Conservation (phyloP, 2,329 filamentous ascomycete species). For the Colletotrichum orbiculare region DNA sequence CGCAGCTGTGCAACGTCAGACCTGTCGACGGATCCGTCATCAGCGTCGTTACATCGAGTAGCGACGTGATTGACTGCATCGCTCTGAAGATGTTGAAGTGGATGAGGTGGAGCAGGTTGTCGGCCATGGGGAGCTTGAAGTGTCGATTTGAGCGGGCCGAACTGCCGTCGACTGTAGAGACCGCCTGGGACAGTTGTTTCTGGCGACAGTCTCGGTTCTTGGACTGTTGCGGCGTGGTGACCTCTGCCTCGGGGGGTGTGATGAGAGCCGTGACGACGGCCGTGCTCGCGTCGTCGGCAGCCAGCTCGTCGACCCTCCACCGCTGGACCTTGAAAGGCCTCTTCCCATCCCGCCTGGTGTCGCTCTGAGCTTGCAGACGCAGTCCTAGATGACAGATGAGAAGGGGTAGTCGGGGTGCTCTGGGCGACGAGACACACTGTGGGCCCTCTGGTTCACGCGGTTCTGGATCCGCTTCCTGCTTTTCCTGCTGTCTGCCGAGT, state of each 20-base stretch:
- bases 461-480: slow-evolving; percentile 29
- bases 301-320: slow-evolving; percentile 24
- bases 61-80: slow-evolving; percentile 13
- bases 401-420: background rate
- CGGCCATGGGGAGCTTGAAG: slow-evolving; percentile 16
- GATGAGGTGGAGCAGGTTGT: slow-evolving; percentile 28
- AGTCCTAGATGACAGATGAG: slow-evolving; percentile 12
- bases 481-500: slow-evolving; percentile 8
- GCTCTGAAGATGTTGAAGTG: slow-evolving; percentile 32
- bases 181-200: background rate
- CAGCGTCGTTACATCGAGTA: slow-evolving; percentile 15
- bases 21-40: background rate
- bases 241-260: background rate
- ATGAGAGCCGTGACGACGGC: background rate
- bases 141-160: background rate
- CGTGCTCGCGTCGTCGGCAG: background rate
- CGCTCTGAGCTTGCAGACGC: background rate
- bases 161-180: background rate
- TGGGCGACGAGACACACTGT: slow-evolving; percentile 16
- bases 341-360: background rate
- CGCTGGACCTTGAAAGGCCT: slow-evolving; percentile 24
- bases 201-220: no score
- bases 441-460: slow-evolving; percentile 34
- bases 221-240: no score
- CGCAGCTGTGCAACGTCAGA: no score